phyloP scores from a whole-genome alignment of 257 asterid species.

The Buddleja alternifolia region DNA sequence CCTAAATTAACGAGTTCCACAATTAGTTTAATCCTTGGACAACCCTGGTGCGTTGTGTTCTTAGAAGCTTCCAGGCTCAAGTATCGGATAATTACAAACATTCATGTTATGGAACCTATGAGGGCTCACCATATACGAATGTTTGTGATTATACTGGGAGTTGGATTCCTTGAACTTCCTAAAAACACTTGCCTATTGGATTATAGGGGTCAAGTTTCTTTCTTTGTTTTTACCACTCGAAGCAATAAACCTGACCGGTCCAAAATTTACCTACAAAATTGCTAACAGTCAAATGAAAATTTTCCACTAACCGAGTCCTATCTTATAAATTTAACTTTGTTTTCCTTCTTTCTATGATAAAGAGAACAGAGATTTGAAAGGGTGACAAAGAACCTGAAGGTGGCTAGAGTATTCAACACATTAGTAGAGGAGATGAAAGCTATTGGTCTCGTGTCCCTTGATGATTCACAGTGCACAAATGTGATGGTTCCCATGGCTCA shows the following conservation, averaged over 20 bases:
- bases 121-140: too few species aligned
- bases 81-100: too few species aligned
- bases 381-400: conserved; percentile 93
- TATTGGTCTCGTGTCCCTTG: conserved; percentile 74
- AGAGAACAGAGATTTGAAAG: conserved; percentile 95
- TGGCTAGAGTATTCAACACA: conserved; percentile 87
- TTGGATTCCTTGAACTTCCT: too few species aligned
- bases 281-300: not conserved
- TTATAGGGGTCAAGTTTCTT: too few species aligned
- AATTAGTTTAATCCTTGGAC: not conserved
- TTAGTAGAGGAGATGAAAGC: conserved; percentile 99
- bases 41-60: too few species aligned
- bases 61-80: too few species aligned
- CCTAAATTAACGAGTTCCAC: not conserved
- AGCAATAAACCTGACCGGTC: too few species aligned
- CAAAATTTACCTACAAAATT: too few species aligned
- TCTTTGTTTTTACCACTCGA: too few species aligned
- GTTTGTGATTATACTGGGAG: too few species aligned
- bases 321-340: not conserved
- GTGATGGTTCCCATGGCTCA: conserved; percentile 99
- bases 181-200: too few species aligned
- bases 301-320: not conserved
- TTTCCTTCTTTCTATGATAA: conserved; percentile 23
- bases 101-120: too few species aligned
- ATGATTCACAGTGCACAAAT: conserved; percentile 89